A percentile compares a stretch with the other conserved stretches of the same genome.
Conservation (phyloP, 139 green algal genomes). For the Asterochloris sp. region DNA sequence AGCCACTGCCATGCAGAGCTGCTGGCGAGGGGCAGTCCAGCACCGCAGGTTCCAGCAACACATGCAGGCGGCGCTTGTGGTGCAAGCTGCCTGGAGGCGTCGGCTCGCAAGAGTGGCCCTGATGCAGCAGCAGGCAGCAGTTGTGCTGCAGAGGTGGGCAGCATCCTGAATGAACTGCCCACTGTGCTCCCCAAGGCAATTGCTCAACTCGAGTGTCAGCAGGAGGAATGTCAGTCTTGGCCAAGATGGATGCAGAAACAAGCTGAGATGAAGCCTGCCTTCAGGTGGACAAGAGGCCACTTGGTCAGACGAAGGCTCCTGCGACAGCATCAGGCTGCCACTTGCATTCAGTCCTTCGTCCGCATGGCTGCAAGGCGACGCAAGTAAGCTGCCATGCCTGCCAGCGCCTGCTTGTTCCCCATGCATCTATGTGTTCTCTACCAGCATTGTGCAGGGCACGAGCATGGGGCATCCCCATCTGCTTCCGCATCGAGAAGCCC, state of each 20-base stretch:
- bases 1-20: neutral
- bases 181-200: too few relatives aligned
- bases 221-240: too few relatives aligned
- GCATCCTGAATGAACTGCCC: too few relatives aligned
- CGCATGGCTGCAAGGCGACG: conserved; percentile 33
- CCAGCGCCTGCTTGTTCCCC: too few relatives aligned
- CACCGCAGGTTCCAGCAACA: neutral
- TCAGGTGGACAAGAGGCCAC: conserved; percentile 29
- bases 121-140: too few relatives aligned
- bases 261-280: neutral
- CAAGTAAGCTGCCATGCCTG: conserved; percentile 7
- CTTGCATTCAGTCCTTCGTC: conserved; percentile 37
- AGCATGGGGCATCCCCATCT: neutral
- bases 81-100: too few relatives aligned
- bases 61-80: too few relatives aligned
- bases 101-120: too few relatives aligned
- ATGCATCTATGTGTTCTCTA: too few relatives aligned
- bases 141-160: too few relatives aligned
- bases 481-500: neutral
- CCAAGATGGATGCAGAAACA: neutral
- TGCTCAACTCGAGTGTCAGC: too few relatives aligned
- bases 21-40: neutral
- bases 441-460: too few relatives aligned
- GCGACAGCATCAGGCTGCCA: conserved; percentile 20
- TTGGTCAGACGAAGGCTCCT: conserved; percentile 13